Evolutionary conservation across 441 rosid genomes (phyloP).

Genomic region (Pelargonium myrrhifolium): DNA sequence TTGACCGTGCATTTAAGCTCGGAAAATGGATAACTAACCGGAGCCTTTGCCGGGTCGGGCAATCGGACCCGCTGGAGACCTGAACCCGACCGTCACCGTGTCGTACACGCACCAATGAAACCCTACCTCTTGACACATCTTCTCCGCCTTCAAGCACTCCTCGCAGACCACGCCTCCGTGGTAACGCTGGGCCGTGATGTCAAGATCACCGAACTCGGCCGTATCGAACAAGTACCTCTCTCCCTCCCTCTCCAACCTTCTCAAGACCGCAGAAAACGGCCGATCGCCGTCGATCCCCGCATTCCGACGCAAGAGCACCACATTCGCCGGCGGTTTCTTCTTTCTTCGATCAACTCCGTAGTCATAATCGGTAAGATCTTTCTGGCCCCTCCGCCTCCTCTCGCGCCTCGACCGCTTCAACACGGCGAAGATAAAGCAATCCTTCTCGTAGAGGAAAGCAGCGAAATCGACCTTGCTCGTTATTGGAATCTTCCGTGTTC

Average conservation of each 20-base stretch:
- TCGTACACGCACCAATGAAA: conserved; percentile 46
- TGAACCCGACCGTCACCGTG: conserved; percentile 33
- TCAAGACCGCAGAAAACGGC: neutral
- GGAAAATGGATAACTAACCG: neutral
- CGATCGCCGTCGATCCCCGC: conserved; percentile 16
- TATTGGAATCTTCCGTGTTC: conserved; percentile 24
- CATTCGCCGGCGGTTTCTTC: conserved; percentile 20
- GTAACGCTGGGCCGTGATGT: neutral
- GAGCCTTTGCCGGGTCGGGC: conserved; percentile 36
- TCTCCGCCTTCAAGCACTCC: conserved; percentile 29
- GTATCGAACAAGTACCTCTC: conserved; percentile 28
- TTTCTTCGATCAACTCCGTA: neutral
- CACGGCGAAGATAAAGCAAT: conserved; percentile 29
- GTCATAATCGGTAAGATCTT: neutral
- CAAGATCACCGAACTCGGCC: conserved; percentile 16
- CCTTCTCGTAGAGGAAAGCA: conserved; percentile 22
- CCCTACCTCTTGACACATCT: conserved; percentile 23
- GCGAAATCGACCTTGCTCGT: conserved; percentile 34
- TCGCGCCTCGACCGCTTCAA: conserved; percentile 34
- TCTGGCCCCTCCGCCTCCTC: conserved; percentile 19
- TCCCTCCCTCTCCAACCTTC: conserved; percentile 27
- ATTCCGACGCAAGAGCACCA: conserved; percentile 35
- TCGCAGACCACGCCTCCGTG: conserved; percentile 21
- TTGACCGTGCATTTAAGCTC: too few relatives aligned
- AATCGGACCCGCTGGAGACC: conserved; percentile 41